A percentile compares a stretch with the other conserved stretches of the same genome.
Conservation (phyloP, 176 grass and related monocot species). For the Ananas comosus region DNA sequence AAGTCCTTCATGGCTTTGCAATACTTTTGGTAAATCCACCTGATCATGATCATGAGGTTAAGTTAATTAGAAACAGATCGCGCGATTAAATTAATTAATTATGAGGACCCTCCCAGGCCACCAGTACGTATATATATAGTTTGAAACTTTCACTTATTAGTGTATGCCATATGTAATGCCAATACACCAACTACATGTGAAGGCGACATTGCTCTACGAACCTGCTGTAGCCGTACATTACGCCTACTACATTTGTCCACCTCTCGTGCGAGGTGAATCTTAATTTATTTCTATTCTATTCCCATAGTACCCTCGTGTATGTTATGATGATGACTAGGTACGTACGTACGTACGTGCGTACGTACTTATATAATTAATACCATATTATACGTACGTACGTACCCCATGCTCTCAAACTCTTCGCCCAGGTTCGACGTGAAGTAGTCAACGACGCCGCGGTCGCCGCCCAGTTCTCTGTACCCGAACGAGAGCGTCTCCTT, state of each 20-base stretch:
- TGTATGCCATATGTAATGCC: too few relatives aligned
- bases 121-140: too few relatives aligned
- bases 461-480: constrained; percentile 27
- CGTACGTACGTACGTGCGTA: not conserved
- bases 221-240: too few relatives aligned
- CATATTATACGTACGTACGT: not conserved
- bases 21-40: constrained; percentile 64
- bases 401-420: constrained; percentile 67
- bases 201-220: too few relatives aligned
- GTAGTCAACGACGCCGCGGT: constrained; percentile 49
- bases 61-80: too few relatives aligned
- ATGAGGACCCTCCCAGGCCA: not conserved
- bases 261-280: not conserved
- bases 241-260: too few relatives aligned
- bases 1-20: constrained; percentile 68
- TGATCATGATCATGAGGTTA: not conserved
- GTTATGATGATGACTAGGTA: not conserved
- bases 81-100: not conserved
- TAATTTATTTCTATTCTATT: too few relatives aligned
- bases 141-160: too few relatives aligned
- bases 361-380: too few relatives aligned
- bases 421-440: constrained; percentile 56
- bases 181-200: too few relatives aligned
- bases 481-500: constrained; percentile 95
- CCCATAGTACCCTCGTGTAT: too few relatives aligned